Evolutionary conservation across 2,329 filamentous ascomycete genomes (phyloP).

Genomic region (Phaeoacremonium minimum): DNA sequence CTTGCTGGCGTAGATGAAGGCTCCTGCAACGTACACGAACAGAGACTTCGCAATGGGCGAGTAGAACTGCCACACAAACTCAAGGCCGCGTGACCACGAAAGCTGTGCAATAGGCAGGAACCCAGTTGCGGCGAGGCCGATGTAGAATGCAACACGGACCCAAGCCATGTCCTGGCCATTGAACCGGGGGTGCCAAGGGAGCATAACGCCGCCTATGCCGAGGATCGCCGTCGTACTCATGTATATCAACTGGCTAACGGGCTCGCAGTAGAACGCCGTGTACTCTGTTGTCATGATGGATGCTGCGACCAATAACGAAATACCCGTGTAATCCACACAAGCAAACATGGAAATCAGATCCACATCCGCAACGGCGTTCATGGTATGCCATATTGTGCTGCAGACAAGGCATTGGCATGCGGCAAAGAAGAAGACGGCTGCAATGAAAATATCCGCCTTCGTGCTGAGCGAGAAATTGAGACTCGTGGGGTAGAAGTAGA

Average conservation of each 20-base stretch:
- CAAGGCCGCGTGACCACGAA: slow-evolving; percentile 68
- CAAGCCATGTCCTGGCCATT: slow-evolving; percentile 91
- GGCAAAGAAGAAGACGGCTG: slow-evolving; percentile 92
- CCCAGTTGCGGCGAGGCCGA: slow-evolving; percentile 80
- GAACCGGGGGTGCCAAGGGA: slow-evolving; percentile 95
- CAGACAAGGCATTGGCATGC: slow-evolving; percentile 93
- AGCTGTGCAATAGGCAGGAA: slow-evolving; percentile 87
- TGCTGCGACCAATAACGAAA: slow-evolving; percentile 88
- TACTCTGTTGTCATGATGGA: slow-evolving; percentile 99
- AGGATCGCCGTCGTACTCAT: slow-evolving; percentile 77
- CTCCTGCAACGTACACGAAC: slow-evolving; percentile 79
- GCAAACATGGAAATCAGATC: slow-evolving; percentile 90
- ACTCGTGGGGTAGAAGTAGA: slow-evolving; percentile 92
- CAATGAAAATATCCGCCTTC: slow-evolving; percentile 84
- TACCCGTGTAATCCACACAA: slow-evolving; percentile 97
- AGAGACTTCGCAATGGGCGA: slow-evolving; percentile 81
- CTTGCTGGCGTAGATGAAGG: slow-evolving; percentile 84
- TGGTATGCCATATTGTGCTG: slow-evolving; percentile 96
- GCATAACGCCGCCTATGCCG: slow-evolving; percentile 80
- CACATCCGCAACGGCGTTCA: slow-evolving; percentile 93
- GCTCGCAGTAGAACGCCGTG: slow-evolving; percentile 98
- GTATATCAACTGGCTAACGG: slow-evolving; percentile 79
- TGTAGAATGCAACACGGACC: slow-evolving; percentile 87
- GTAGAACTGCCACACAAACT: slow-evolving; percentile 87
- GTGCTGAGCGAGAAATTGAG: slow-evolving; percentile 82